Evolutionary conservation across 176 grass and related monocot species (phyloP).

Genomic region (Alopecurus myosuroides): DNA sequence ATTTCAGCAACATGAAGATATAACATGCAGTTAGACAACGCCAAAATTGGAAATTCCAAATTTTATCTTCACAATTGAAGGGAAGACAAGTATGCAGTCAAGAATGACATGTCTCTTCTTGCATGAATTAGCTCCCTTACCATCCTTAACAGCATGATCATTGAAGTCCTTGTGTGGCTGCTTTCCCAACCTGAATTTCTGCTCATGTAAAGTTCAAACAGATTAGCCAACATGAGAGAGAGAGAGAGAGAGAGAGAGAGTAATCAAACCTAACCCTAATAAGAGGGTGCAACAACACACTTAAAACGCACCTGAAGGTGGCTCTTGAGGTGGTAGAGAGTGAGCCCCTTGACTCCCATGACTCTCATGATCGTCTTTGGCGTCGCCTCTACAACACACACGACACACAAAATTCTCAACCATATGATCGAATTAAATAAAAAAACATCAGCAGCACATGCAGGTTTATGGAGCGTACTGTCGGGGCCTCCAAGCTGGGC

Average conservation of each 20-base stretch:
- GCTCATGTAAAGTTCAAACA: background rate
- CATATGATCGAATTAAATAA: background rate
- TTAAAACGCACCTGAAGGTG: slow-evolving; percentile 74
- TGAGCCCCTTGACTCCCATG: slow-evolving; percentile 96
- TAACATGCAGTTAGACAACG: background rate
- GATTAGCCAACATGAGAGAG: background rate
- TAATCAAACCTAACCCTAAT: slow-evolving; percentile 30
- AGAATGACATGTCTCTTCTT: background rate
- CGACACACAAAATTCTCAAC: background rate
- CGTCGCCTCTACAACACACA: slow-evolving; percentile 70
- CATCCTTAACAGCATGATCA: slow-evolving; percentile 87
- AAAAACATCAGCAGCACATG: background rate
- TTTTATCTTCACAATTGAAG: background rate
- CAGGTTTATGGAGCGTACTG: slow-evolving; percentile 38
- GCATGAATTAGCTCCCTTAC: slow-evolving; percentile 28
- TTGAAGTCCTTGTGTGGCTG: slow-evolving; percentile 96
- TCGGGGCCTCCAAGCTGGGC: slow-evolving; percentile 95
- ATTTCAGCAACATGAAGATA: background rate
- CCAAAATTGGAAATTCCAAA: background rate
- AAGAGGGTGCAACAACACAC: slow-evolving; percentile 14
- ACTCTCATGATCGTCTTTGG: slow-evolving; percentile 98
- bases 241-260: background rate
- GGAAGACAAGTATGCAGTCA: background rate
- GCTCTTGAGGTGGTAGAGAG: slow-evolving; percentile 99
- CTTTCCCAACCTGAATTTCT: slow-evolving; percentile 98